Conservation (phyloP, 1,139 yeast species). For the Magnusiomyces magnusii region DNA sequence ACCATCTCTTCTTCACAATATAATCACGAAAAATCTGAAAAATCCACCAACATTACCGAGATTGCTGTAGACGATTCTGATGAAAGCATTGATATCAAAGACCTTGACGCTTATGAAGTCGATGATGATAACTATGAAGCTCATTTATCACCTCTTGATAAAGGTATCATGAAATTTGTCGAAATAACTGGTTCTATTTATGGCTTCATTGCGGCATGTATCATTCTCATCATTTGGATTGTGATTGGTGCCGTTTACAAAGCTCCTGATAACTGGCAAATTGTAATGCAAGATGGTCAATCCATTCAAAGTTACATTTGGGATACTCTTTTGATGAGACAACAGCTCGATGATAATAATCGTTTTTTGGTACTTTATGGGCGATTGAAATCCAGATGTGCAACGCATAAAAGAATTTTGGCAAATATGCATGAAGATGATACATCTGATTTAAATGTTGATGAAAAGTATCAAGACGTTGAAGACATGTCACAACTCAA, state of each 20-base stretch:
- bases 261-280: background rate
- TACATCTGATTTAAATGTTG: background rate
- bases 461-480: background rate
- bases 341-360: background rate
- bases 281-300: background rate
- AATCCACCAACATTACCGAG: too few species aligned
- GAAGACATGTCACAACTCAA: background rate
- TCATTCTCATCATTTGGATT: background rate
- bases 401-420: background rate
- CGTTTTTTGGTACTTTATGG: background rate
- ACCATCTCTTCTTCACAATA: background rate
- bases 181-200: background rate
- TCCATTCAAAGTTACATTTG: background rate
- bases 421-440: background rate
- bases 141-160: background rate
- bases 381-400: background rate
- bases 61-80: background rate
- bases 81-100: background rate
- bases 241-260: background rate
- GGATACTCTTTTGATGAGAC: background rate
- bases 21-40: background rate
- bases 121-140: background rate
- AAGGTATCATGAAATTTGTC: background rate
- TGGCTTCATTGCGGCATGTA: background rate
- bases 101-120: background rate